Percentiles rank a stretch among this genome's conserved stretches.
Evolutionary conservation across 768 basidiomycete genomes (phyloP).

Genomic region (Amanita pseudoporphyria): DNA sequence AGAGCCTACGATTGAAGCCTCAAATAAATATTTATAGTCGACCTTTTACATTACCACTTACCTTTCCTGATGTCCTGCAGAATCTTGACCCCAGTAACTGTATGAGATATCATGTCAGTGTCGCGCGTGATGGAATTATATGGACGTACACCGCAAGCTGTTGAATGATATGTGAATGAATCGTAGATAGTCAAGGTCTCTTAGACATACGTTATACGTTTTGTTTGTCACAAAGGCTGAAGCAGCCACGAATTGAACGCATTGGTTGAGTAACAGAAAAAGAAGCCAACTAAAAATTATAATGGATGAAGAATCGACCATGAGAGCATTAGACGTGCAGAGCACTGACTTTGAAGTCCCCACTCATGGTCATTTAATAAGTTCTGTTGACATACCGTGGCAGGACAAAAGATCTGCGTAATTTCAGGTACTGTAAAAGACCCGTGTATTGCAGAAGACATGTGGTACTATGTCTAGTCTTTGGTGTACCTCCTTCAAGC

Average conservation of each 20-base stretch:
- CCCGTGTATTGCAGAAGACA: no score
- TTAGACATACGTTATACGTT: not conserved
- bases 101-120: not conserved
- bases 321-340: conserved; percentile 48
- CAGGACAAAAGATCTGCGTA: no score
- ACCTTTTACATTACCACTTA: conserved; percentile 7
- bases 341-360: not conserved
- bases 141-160: conserved; percentile 28
- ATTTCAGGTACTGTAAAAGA: no score
- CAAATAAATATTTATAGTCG: not conserved
- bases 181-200: not conserved
- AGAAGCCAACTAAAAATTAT: no score
- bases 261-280: no score
- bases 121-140: not conserved
- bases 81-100: conserved; percentile 36
- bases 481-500: no score
- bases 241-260: not conserved
- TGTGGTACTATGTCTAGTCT: no score
- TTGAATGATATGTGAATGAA: no score
- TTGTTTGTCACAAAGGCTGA: no score
- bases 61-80: conserved; percentile 28
- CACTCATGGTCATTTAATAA: no score
- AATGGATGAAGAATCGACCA: conserved; percentile 44
- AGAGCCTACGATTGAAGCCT: not conserved
- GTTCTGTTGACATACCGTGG: no score